Base-by-base conservation (phyloP, 805 yeast genomes). In the Schwanniomyces vanrijiae region DNA sequence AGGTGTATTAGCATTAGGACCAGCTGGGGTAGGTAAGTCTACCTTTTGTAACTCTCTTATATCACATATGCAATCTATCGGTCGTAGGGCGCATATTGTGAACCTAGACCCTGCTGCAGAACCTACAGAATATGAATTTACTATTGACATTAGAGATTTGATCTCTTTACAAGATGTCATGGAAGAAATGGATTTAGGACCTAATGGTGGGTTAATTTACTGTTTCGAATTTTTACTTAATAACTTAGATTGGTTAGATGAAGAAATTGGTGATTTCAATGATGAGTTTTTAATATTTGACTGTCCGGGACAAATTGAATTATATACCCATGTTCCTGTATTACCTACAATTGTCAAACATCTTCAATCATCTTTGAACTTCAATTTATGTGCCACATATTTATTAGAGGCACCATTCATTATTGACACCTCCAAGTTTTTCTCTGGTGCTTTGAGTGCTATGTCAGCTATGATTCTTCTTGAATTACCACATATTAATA, bases 91-190 rank as follows among this genome's bases (percentile, higher is more conserved):
- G 2, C 97, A 94, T 66, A 82, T 94, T 34, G 97, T 94, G 14
- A 94, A 94, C 62, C 71, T 92, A 44, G 98, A 92, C 68, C 99
- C 99, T 4, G 98, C 98, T 0, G 98, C 98, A 1, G 96, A 90
- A 54, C 89, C 98, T 10, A 83, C 82, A 2, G 92, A 92, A 60
- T 92, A 80, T 61, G 96, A 90, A 61, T 94, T 92, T 64, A 86
- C 96, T 5, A 85, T 92, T 16, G 98, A 92, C 65, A 92, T 92
- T 31, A 75, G 96, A 56, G 97, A 92, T 62, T 75, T 92, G 58
- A 89, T 92, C 43, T 88, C 96, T 0, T 71, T 92, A 37, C 90
- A 90, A 47, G 98, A 92, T 65, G 97, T 90, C 21, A 90, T 90
- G 91, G 97, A 92, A 16, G 82, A 82, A 42, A 78, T 83, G 51